Percentiles rank a stretch among this genome's conserved stretches.
Conservation (phyloP, 768 basidiomycete genomes). For the Galerina marginata region DNA sequence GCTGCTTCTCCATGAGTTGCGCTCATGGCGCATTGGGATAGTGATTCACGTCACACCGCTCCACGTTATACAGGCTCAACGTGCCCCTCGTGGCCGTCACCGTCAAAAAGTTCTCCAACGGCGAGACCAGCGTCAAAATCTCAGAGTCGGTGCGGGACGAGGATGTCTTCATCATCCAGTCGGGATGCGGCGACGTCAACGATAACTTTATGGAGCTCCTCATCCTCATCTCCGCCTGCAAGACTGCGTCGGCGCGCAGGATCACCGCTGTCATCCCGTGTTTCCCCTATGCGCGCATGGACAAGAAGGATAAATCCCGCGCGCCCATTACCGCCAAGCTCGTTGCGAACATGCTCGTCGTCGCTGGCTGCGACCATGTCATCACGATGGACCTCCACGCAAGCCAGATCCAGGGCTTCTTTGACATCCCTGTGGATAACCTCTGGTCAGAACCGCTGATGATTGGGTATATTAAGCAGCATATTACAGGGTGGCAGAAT, state of each 20-base stretch:
- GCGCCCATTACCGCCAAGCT: slow-evolving; percentile 98
- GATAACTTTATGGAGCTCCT: slow-evolving; percentile 99
- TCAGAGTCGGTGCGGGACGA: slow-evolving; percentile 95
- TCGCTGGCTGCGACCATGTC: slow-evolving; percentile 97
- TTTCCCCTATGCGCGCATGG: slow-evolving; percentile 95
- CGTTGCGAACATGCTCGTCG: slow-evolving; percentile 96
- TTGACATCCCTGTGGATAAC: slow-evolving; percentile 98
- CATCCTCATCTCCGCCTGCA: slow-evolving; percentile 97
- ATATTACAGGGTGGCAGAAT: slow-evolving; percentile 86
- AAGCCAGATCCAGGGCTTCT: slow-evolving; percentile 98
- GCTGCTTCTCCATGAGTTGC: slow-evolving; percentile 57
- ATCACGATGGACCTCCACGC: slow-evolving; percentile 99
- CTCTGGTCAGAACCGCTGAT: slow-evolving; percentile 95
- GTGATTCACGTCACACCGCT: slow-evolving; percentile 48
- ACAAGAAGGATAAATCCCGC: slow-evolving; percentile 96
- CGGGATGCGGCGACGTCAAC: slow-evolving; percentile 87
- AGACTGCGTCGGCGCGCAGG: slow-evolving; percentile 91
- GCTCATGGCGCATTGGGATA: slow-evolving; percentile 51
- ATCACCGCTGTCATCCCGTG: slow-evolving; percentile 98
- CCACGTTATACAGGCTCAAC: slow-evolving; percentile 68
- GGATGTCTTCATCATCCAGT: slow-evolving; percentile 98
- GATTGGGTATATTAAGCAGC: slow-evolving; percentile 89
- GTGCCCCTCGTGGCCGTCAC: slow-evolving; percentile 85
- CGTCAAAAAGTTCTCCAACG: slow-evolving; percentile 91
- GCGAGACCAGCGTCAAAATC: slow-evolving; percentile 95